These are phyloP conservation scores for Pinus tabuliformis DNA, from an alignment of 75 land plant species.

Conservation along the genomic window DNA sequence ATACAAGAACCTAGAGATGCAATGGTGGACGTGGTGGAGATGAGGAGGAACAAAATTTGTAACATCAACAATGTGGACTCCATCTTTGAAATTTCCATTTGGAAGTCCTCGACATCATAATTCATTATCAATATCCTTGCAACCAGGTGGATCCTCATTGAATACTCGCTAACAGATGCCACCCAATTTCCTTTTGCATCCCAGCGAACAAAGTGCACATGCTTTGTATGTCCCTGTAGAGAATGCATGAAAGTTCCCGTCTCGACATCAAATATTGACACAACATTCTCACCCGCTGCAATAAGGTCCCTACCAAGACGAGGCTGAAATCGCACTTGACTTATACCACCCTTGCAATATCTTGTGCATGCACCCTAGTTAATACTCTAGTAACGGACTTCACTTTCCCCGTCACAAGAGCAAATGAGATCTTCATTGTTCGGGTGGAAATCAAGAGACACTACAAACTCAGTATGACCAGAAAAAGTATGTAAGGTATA, in stretches of 20 bases:
- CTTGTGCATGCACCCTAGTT: slow-evolving; percentile 23
- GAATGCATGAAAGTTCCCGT: slow-evolving; percentile 32
- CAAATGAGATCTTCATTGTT: slow-evolving; percentile 61
- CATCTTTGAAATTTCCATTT: too few species aligned
- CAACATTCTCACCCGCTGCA: slow-evolving; percentile 58
- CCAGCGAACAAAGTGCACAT: slow-evolving; percentile 34
- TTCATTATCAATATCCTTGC: too few species aligned
- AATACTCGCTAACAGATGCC: slow-evolving; percentile 34
- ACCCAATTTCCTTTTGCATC: slow-evolving; percentile 25
- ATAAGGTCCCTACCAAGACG: slow-evolving; percentile 50
- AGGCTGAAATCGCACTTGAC: slow-evolving; percentile 72
- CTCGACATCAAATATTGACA: slow-evolving; percentile 78
- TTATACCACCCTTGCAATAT: slow-evolving; percentile 24
- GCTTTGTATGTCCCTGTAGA: slow-evolving; percentile 49
- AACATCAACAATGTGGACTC: too few species aligned
- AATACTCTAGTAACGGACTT: slow-evolving; percentile 77
- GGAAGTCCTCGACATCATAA: too few species aligned
- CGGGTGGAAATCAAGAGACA: slow-evolving; percentile 86
- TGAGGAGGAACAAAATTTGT: too few species aligned
- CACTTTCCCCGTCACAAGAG: slow-evolving; percentile 76
- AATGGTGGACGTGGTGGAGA: too few species aligned
- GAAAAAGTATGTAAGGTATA: slow-evolving; percentile 65
- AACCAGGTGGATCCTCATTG: too few species aligned
- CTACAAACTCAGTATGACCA: slow-evolving; percentile 60
- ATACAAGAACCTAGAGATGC: too few species aligned